Conservation (phyloP, 2,329 filamentous ascomycete genomes). For the Verticillium albo-atrum region DNA sequence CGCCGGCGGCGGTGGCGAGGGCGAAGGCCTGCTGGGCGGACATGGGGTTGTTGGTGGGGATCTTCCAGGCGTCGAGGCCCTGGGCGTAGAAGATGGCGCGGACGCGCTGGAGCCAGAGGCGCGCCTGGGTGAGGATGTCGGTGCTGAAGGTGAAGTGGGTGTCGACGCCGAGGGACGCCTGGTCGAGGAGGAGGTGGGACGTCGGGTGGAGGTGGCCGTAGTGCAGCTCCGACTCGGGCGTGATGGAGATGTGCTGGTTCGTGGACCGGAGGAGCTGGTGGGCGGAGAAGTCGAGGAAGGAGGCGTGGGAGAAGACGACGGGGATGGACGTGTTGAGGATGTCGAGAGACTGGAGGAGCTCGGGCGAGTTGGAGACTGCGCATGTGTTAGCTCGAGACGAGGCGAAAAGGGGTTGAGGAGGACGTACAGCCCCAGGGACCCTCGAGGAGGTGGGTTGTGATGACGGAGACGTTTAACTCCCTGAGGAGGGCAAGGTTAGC, state of each 20-base stretch:
- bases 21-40: conserved; percentile 50
- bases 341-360: conserved; percentile 27
- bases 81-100: conserved; percentile 33
- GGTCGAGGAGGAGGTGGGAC: conserved; percentile 40
- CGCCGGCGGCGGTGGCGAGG: conserved; percentile 48
- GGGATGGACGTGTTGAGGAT: conserved; percentile 40
- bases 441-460: conserved; percentile 40
- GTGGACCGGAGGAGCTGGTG: conserved; percentile 37
- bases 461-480: conserved; percentile 33
- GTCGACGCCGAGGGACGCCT: conserved; percentile 49
- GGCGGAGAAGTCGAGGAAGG: conserved; percentile 34
- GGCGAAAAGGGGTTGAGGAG: not conserved
- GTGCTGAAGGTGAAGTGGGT: conserved; percentile 48
- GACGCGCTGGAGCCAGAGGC: conserved; percentile 46
- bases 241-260: conserved; percentile 52
- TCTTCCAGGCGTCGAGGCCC: conserved; percentile 31
- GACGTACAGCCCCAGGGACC: conserved; percentile 27
- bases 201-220: conserved; percentile 48
- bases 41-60: conserved; percentile 47
- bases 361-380: conserved; percentile 27
- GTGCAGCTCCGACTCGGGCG: conserved; percentile 55
- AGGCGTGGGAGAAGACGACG: conserved; percentile 48
- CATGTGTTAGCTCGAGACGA: not conserved
- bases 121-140: conserved; percentile 47
- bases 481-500: conserved; percentile 3